These are phyloP conservation scores for Ramaria sp. DNA, from an alignment of 768 basidiomycete species.

Conservation along the genomic window DNA sequence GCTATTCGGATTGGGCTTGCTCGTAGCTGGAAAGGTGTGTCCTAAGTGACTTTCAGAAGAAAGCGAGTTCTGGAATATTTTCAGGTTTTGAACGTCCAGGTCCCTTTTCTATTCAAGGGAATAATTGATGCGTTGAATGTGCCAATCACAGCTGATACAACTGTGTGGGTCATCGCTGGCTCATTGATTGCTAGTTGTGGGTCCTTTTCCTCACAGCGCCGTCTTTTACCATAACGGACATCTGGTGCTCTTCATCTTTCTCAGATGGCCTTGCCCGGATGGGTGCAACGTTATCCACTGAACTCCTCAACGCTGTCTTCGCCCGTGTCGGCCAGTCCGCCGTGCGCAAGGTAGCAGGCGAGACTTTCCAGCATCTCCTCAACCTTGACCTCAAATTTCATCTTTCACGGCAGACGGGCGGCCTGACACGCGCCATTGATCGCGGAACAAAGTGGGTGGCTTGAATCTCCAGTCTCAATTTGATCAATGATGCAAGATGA, in stretches of 20 bases:
- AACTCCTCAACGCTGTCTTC: slow-evolving; percentile 91
- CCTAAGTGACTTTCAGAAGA: too few species aligned
- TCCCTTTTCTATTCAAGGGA: slow-evolving; percentile 90
- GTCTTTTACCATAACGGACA: background rate
- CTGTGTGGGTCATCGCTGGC: slow-evolving; percentile 90
- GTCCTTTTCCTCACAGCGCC: slow-evolving; percentile 21
- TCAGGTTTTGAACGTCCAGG: slow-evolving; percentile 91
- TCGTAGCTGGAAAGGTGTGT: slow-evolving; percentile 78
- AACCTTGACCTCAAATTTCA: slow-evolving; percentile 90
- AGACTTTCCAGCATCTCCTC: slow-evolving; percentile 90
- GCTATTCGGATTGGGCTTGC: slow-evolving; percentile 64
- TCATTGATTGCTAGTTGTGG: slow-evolving; percentile 82
- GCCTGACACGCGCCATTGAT: slow-evolving; percentile 92
- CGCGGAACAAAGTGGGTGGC: slow-evolving; percentile 82
- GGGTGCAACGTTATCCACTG: slow-evolving; percentile 80
- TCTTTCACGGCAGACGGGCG: slow-evolving; percentile 87
- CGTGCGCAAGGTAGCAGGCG: slow-evolving; percentile 88
- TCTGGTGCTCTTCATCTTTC: slow-evolving; percentile 3
- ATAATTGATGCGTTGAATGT: slow-evolving; percentile 88
- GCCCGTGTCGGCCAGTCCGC: slow-evolving; percentile 93
- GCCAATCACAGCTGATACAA: slow-evolving; percentile 57
- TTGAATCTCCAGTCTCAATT: background rate
- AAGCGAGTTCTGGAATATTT: background rate
- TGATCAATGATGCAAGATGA: background rate
- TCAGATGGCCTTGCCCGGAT: slow-evolving; percentile 87